Conservation (phyloP, 805 yeast species). For the Dipodascopsis uninucleata region DNA sequence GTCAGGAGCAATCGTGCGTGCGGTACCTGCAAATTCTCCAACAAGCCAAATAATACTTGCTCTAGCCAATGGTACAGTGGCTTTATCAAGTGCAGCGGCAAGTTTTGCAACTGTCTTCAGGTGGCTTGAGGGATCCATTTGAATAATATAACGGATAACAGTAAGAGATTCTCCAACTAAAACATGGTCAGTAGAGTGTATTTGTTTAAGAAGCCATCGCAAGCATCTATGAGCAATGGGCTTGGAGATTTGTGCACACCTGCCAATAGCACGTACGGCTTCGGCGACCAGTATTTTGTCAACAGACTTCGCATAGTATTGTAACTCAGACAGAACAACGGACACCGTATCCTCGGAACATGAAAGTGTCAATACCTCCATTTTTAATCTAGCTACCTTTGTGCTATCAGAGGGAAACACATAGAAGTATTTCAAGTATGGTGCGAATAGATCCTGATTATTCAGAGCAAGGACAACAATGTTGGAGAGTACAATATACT, state of each 20-base stretch:
- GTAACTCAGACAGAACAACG: constrained; percentile 57
- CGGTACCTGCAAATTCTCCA: constrained; percentile 65
- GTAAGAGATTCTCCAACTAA: constrained; percentile 64
- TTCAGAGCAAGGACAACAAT: constrained; percentile 38
- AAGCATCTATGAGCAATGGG: constrained; percentile 55
- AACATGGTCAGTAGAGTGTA: constrained; percentile 36
- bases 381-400: constrained; percentile 49
- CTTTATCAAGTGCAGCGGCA: constrained; percentile 32
- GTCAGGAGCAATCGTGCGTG: constrained; percentile 63
- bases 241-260: constrained; percentile 49
- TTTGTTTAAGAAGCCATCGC: constrained; percentile 58
- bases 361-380: constrained; percentile 59
- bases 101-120: constrained; percentile 51
- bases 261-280: constrained; percentile 60
- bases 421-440: constrained; percentile 41
- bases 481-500: constrained; percentile 46
- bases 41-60: constrained; percentile 87
- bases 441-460: constrained; percentile 37
- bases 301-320: constrained; percentile 46
- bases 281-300: constrained; percentile 39
- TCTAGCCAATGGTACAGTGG: constrained; percentile 48
- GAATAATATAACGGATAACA: constrained; percentile 69
- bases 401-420: constrained; percentile 53
- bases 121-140: constrained; percentile 53
- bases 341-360: constrained; percentile 52